A percentile compares a stretch with the other conserved stretches of the same genome.
phyloP scores from a whole-genome alignment of 345 rosid species.

The Laguncularia racemosa region DNA sequence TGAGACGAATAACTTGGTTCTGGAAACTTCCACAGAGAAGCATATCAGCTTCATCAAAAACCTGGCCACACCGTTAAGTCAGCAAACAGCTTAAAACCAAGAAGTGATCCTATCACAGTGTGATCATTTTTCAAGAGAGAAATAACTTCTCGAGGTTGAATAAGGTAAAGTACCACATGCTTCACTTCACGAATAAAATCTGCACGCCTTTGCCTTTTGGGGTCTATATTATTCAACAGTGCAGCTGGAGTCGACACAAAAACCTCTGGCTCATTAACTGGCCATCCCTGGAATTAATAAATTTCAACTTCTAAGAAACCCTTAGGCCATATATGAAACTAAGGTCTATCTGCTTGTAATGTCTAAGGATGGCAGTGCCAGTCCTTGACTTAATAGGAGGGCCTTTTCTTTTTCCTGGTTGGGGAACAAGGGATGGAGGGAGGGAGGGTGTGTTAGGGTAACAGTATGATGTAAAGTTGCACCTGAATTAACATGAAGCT shows the following conservation, averaged over 20 bases:
- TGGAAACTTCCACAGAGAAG: slow-evolving; percentile 87
- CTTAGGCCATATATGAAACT: no score
- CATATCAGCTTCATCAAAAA: slow-evolving; percentile 98
- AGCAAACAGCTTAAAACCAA: not conserved
- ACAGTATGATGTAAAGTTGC: no score
- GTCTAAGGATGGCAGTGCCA: not conserved
- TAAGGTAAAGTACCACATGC: slow-evolving; percentile 50
- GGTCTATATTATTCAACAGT: slow-evolving; percentile 71
- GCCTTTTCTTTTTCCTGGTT: no score
- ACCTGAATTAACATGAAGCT: no score
- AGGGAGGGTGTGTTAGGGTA: no score
- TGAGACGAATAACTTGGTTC: slow-evolving; percentile 77
- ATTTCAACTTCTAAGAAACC: not conserved
- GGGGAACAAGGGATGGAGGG: no score
- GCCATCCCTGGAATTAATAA: slow-evolving; percentile 77
- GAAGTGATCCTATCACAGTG: not conserved
- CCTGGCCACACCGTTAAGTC: slow-evolving; percentile 33
- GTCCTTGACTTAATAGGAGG: not conserved
- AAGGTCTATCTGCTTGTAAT: no score
- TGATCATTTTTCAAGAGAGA: no score
- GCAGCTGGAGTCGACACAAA: slow-evolving; percentile 91
- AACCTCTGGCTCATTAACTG: slow-evolving; percentile 56
- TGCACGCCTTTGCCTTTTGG: slow-evolving; percentile 33
- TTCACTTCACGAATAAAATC: slow-evolving; percentile 61
- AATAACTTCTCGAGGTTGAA: no score